Conservation (phyloP, 371 early-diverging fungal species). For the Mortierella sp. region DNA sequence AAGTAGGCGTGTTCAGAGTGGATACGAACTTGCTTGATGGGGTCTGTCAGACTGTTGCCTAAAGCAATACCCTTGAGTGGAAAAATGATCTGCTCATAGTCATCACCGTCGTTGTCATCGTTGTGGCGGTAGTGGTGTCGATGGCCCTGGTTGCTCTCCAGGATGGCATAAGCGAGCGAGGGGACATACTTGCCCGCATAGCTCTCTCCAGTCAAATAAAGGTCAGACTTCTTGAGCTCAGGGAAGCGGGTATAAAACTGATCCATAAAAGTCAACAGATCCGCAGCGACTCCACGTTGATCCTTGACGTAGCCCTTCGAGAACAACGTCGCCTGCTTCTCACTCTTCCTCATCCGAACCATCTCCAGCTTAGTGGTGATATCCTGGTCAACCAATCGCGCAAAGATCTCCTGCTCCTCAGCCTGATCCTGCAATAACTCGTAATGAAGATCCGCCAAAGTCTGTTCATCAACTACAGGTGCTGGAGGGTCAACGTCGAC, state of each 20-base stretch:
- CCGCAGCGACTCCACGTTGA: conserved; percentile 63
- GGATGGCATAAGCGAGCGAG: conserved; percentile 62
- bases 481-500: neutral
- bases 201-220: conserved; percentile 67
- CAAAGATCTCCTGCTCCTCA: conserved; percentile 35
- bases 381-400: neutral
- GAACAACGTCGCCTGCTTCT: conserved; percentile 19
- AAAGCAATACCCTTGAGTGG: conserved; percentile 65
- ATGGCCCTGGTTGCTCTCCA: conserved; percentile 56
- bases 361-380: conserved; percentile 10
- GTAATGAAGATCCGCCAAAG: neutral
- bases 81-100: conserved; percentile 20
- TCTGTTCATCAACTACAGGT: neutral
- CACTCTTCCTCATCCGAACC: conserved; percentile 11
- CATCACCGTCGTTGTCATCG: neutral
- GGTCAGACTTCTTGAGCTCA: conserved; percentile 47
- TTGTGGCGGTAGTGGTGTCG: conserved; percentile 2
- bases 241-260: conserved; percentile 67
- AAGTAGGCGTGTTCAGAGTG: conserved; percentile 71
- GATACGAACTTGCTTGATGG: conserved; percentile 64
- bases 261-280: conserved; percentile 64
- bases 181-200: conserved; percentile 79
- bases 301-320: conserved; percentile 63
- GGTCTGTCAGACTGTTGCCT: conserved; percentile 75
- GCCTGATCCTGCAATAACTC: conserved; percentile 36